Conservation (phyloP, 2,329 filamentous ascomycete genomes). For the Botryotinia narcissicola region DNA sequence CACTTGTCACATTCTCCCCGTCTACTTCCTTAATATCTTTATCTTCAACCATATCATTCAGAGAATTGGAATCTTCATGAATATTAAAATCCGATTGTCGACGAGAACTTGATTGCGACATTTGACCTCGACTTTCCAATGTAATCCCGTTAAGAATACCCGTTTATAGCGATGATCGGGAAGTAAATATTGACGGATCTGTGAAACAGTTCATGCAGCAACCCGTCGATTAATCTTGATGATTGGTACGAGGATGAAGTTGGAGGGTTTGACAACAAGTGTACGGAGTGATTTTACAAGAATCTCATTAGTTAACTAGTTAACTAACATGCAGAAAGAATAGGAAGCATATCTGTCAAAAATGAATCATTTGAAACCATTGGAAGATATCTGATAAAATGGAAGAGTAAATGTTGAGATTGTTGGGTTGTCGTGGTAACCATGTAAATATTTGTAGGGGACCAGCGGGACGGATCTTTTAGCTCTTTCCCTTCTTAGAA, state of each 20-base stretch:
- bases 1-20: slow-evolving; percentile 26
- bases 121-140: slow-evolving; percentile 17
- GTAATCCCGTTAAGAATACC: neutral
- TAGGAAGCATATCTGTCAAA: neutral
- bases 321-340: neutral
- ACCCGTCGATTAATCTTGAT: slow-evolving; percentile 23
- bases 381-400: neutral
- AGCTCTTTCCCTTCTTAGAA: neutral
- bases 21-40: slow-evolving; percentile 23
- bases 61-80: slow-evolving; percentile 35
- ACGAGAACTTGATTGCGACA: slow-evolving; percentile 29
- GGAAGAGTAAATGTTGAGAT: neutral
- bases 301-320: neutral
- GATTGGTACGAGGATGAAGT: slow-evolving; percentile 11
- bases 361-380: neutral
- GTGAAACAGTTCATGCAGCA: slow-evolving; percentile 33
- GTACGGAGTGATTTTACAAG: neutral
- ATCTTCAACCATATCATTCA: slow-evolving; percentile 25
- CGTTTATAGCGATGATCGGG: neutral
- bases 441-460: neutral
- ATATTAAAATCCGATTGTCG: slow-evolving; percentile 33
- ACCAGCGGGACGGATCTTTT: neutral
- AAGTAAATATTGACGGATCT: slow-evolving; percentile 29
- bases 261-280: neutral
- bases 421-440: slow-evolving; percentile 12